phyloP scores from a whole-genome alignment of 2,329 filamentous ascomycete genomes.

The Fusarium ambrosium region DNA sequence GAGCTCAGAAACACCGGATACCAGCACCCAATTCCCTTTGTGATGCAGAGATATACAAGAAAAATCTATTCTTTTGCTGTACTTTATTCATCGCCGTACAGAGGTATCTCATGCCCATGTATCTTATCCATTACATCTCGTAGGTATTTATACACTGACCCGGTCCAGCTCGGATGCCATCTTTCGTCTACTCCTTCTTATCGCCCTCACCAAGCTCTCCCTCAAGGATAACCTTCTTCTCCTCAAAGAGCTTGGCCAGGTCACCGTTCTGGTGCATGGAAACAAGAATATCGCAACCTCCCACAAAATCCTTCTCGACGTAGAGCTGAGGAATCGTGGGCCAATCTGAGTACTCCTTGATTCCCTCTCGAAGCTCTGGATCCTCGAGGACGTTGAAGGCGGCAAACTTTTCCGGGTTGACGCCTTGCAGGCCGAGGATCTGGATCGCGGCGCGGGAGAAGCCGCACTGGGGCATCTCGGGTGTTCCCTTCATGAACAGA shows the following conservation, averaged over 20 bases:
- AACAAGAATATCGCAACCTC: slow-evolving; percentile 97
- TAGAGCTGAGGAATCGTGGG: slow-evolving; percentile 98
- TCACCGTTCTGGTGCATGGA: slow-evolving; percentile 98
- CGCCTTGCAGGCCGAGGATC: slow-evolving; percentile 93
- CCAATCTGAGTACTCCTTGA: slow-evolving; percentile 99
- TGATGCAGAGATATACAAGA: slow-evolving; percentile 3
- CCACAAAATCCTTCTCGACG: slow-evolving; percentile 94
- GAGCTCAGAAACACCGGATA: neutral
- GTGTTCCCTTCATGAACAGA: slow-evolving; percentile 99
- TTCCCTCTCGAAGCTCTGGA: slow-evolving; percentile 85
- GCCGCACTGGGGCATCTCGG: slow-evolving; percentile 94
- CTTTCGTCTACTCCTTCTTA: slow-evolving; percentile 50
- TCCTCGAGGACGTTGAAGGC: slow-evolving; percentile 98
- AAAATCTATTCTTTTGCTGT: slow-evolving; percentile 41
- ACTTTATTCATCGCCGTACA: slow-evolving; percentile 42
- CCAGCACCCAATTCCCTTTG: neutral
- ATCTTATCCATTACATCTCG: slow-evolving; percentile 43
- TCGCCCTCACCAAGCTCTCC: slow-evolving; percentile 58
- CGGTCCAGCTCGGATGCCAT: neutral
- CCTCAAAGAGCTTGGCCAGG: slow-evolving; percentile 89
- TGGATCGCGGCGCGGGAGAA: slow-evolving; percentile 97
- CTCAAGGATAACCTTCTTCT: slow-evolving; percentile 85
- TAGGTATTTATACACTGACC: slow-evolving; percentile 45
- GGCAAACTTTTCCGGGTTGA: slow-evolving; percentile 96
- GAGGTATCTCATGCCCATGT: slow-evolving; percentile 42